Percentiles rank a stretch among this genome's conserved stretches.
Conservation (phyloP, 2,329 filamentous ascomycete genomes). For the Colletotrichum abscissum region DNA sequence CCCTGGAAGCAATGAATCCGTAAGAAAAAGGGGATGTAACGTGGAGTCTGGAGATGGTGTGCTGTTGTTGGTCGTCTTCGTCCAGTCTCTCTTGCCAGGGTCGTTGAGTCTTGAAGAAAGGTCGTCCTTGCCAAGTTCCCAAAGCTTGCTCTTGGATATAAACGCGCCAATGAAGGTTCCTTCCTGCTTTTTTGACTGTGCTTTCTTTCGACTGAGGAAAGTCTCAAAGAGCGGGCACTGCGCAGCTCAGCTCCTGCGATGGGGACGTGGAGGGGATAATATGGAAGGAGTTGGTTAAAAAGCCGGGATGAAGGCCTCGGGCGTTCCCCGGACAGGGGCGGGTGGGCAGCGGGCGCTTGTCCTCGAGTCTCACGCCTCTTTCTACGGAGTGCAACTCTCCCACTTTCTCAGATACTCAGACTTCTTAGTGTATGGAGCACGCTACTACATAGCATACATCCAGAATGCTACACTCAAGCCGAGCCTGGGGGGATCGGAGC, state of each 20-base stretch:
- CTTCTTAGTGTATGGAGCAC: too few relatives aligned
- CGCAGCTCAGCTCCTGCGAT: neutral
- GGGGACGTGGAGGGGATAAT: neutral
- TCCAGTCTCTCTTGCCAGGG: neutral
- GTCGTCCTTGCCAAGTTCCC: neutral
- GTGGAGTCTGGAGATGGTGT: constrained; percentile 31
- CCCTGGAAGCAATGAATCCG: constrained; percentile 22
- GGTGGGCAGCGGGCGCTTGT: neutral
- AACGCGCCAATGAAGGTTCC: neutral
- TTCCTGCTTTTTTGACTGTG: neutral
- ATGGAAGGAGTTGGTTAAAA: neutral
- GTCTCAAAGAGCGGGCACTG: too few relatives aligned
- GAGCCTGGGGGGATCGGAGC: neutral
- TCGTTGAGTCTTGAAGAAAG: neutral
- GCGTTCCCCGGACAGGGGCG: constrained; percentile 31
- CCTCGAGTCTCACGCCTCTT: neutral
- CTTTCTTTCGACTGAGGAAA: too few relatives aligned
- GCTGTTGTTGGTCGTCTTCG: neutral
- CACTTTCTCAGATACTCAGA: neutral
- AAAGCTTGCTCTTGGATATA: neutral
- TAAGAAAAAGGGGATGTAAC: constrained; percentile 31
- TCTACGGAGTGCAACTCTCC: neutral
- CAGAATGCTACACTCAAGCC: constrained; percentile 5
- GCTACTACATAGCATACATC: too few relatives aligned
- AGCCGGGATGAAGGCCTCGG: constrained; percentile 26